Evolutionary conservation across 768 basidiomycete genomes (phyloP), one percentile per base, ranked within the genome.

Genomic region (Kwoniella pini): DNA sequence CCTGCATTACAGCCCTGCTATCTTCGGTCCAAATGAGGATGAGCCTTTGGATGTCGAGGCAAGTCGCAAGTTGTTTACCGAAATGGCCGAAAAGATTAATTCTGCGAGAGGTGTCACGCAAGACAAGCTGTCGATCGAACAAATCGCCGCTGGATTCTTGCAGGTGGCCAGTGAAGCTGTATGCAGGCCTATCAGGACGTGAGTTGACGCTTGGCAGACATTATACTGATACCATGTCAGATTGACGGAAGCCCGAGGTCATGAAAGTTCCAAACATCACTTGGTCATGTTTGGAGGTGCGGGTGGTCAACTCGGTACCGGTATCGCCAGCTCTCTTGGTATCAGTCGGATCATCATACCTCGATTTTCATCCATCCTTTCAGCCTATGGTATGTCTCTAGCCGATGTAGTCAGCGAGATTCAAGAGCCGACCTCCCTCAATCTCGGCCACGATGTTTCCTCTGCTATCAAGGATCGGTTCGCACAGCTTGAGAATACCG

Each of bases 91-190:
- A 54, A 83, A 87, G 56, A 89, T 96, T 75, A 94, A 93, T 64
- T 82, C 81, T 7, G 81, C 81, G 21, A 7, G 33, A 36, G 33
- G 33, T 36, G 7, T 7, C 15, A 86, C 72, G 57, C 12, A 84
- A 84, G 39, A 83, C 82, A 60, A 62, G 55, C 80, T 90, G 40
- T 62, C 58, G 4, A 73, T 91, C 30, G 93, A 97, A 70, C 91
- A 95, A 73, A 85, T 95, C 39, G 88, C 92, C 11, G 93, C 90
- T 65, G 93, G 92, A 3, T 95, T 93, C 79, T 88, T 96, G 80
- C 90, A 92, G 71, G 92, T 95, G 12, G 92, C 93, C 10, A 96
- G 95, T 68, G 94, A 97, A 81, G 92, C 90, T 0, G 96, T 97
- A 92, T 89, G 88, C 66, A 81, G 93, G 48, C 94, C 92, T 11